Conservation (phyloP, 2,329 filamentous ascomycete genomes). For the Penicillium sp. region DNA sequence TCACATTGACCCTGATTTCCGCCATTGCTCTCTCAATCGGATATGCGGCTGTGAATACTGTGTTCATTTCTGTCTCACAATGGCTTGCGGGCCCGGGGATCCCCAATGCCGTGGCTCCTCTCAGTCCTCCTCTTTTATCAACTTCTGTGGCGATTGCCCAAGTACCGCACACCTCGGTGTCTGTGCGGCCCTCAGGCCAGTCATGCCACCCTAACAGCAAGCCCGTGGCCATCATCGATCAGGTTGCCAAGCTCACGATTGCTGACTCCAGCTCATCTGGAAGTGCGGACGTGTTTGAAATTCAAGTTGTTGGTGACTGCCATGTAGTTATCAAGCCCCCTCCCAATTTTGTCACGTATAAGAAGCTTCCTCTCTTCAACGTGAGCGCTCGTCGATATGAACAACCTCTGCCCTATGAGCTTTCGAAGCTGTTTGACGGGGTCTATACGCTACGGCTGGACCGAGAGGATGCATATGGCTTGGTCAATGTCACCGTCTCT, state of each 20-base stretch:
- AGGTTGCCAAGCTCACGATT: conserved; percentile 27
- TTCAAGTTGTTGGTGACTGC: conserved; percentile 56
- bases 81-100: conserved; percentile 26
- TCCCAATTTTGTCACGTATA: conserved; percentile 42
- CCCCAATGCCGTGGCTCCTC: conserved; percentile 20
- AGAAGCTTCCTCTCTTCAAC: conserved; percentile 50
- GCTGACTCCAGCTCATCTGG: conserved; percentile 25
- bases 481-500: conserved; percentile 52
- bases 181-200: conserved; percentile 24
- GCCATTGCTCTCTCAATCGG: conserved; percentile 33
- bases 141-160: conserved; percentile 22
- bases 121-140: conserved; percentile 20
- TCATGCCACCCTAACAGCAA: conserved; percentile 18
- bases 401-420: conserved; percentile 44
- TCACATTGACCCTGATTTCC: conserved; percentile 30
- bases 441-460: conserved; percentile 56
- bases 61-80: conserved; percentile 28
- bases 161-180: conserved; percentile 27
- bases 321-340: conserved; percentile 57
- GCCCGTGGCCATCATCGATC: conserved; percentile 22
- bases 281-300: conserved; percentile 48
- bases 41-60: conserved; percentile 30
- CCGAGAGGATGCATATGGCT: conserved; percentile 51
- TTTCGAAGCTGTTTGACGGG: conserved; percentile 55
- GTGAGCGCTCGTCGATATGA: conserved; percentile 51